Evolutionary conservation across 1,284 basidiomycete genomes (phyloP), one percentile per base, ranked within the genome.

Genomic region (Microbotryomycetes sp.): DNA sequence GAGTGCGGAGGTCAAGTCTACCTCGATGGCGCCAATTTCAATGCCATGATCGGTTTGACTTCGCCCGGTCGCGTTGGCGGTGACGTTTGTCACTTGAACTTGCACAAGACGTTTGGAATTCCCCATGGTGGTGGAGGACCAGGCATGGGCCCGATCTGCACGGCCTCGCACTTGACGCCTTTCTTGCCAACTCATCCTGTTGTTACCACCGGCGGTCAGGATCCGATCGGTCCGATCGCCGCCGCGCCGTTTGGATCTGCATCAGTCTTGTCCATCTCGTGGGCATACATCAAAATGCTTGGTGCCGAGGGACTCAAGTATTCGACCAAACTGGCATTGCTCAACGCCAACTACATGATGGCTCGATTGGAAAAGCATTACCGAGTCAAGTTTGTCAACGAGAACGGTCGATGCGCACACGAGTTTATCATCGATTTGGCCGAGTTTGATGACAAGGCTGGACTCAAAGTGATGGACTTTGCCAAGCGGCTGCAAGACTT

Each of bases 61-160:
- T 92, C 91, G 74, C 91, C 94, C n/a, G 91, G 89, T 4, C 86
- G 83, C 31, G 96, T 93, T 73, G 94, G 94, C 55, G 94, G 92
- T 59, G 94, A 98, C 76, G 92, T 98, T 46, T 96, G 91, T 73
- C 94, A 98, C 76, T 81, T 97, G 79, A 98, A 98, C 78, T 79
- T 98, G 54, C 94, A 98, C 81, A 97, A 97, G 78, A 92, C 91
- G 0, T 92, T 93, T 72, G 85, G 88, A 6, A 93, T 93, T 74
- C 96, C 94, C 28, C 94, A 98, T 75, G 94, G 94, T 64, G 94
- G 94, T 59, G 94, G 94, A 64, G 94, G 94, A 61, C 94, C 96
- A 55, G 94, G 94, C 70, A 86, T 92, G 59, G 91, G 88, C 47
- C 94, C 94, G 27, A 97, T 98, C 73, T 94, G 92, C 70, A 91